A percentile compares a stretch with the other conserved stretches of the same genome.
These are phyloP conservation scores for Mortierella antarctica DNA, from an alignment of 192 early-diverging fungal genomes.

Conservation along the genomic window DNA sequence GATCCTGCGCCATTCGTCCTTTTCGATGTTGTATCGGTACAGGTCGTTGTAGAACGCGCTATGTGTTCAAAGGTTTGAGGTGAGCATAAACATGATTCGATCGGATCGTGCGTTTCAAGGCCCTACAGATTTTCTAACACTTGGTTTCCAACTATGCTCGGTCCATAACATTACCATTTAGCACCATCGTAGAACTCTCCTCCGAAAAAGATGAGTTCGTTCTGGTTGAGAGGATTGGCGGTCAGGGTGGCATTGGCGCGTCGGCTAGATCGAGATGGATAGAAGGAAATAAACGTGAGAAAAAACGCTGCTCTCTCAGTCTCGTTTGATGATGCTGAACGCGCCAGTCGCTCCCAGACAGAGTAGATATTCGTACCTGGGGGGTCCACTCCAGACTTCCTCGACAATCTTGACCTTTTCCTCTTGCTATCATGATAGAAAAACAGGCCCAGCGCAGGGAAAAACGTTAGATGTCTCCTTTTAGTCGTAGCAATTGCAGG, in stretches of 20 bases:
- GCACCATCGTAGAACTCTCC: conserved; percentile 76
- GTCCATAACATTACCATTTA: conserved; percentile 17
- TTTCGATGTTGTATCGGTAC: conserved; percentile 76
- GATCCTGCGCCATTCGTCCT: conserved; percentile 77
- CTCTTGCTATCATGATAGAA: conserved; percentile 52
- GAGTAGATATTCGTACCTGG: conserved; percentile 23
- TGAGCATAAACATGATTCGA: background rate
- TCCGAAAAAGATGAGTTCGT: conserved; percentile 74
- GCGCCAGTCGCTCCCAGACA: background rate
- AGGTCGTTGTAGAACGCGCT: conserved; percentile 73
- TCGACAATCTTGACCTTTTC: conserved; percentile 65
- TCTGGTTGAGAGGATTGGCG: conserved; percentile 67
- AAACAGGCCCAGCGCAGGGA: background rate
- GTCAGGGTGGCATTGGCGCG: conserved; percentile 70
- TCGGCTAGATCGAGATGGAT: conserved; percentile 52
- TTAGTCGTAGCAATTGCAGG: background rate
- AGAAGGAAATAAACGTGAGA: background rate
- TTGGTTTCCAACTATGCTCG: background rate
- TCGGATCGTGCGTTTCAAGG: background rate
- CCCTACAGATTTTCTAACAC: background rate
- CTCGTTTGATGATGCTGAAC: background rate
- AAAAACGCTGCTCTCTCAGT: background rate
- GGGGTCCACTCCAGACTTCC: conserved; percentile 60
- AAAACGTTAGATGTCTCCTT: conserved; percentile 4
- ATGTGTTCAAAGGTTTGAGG: background rate